phyloP scores from a whole-genome alignment of 768 basidiomycete genomes.

The Hebeloma cylindrosporum region DNA sequence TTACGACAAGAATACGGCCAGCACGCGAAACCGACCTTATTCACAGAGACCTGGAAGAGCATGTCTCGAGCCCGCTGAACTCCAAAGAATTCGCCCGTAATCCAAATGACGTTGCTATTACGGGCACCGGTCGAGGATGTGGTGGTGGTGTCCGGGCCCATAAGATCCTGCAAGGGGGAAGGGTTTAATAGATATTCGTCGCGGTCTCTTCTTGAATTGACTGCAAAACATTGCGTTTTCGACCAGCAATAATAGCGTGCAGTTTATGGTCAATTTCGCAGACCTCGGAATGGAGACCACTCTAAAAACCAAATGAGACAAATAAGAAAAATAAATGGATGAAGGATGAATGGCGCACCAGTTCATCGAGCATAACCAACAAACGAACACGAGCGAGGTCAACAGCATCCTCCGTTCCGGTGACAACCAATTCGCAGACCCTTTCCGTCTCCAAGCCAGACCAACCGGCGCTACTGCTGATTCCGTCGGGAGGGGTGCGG shows the following conservation, averaged over 20 bases:
- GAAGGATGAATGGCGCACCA: conserved; percentile 54
- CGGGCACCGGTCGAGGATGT: conserved; percentile 45
- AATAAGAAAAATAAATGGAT: conserved; percentile 1
- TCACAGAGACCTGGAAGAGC: conserved; percentile 84
- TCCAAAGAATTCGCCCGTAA: conserved; percentile 96
- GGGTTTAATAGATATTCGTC: conserved; percentile 96
- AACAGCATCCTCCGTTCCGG: conserved; percentile 85
- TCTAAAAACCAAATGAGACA: conserved; percentile 47
- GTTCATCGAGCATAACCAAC: conserved; percentile 91
- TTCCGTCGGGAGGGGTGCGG: conserved; percentile 74
- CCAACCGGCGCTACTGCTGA: conserved; percentile 76
- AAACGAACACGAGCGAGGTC: conserved; percentile 89
- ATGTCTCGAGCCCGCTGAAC: conserved; percentile 95
- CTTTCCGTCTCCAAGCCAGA: conserved; percentile 92
- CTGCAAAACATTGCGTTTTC: conserved; percentile 85
- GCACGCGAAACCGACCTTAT: conserved; percentile 59
- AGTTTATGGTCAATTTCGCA: conserved; percentile 96
- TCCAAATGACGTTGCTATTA: conserved; percentile 83
- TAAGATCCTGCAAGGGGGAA: conserved; percentile 82
- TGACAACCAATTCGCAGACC: conserved; percentile 90
- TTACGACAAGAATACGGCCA: conserved; percentile 4
- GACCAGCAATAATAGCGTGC: conserved; percentile 87
- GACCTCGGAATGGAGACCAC: conserved; percentile 85
- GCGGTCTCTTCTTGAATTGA: conserved; percentile 96
- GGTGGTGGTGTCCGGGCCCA: conserved; percentile 61